Percentiles rank a stretch among this genome's conserved stretches.
These are phyloP conservation scores for Posidonia australis DNA, from an alignment of 106 monocot genomes.

Conservation along the genomic window DNA sequence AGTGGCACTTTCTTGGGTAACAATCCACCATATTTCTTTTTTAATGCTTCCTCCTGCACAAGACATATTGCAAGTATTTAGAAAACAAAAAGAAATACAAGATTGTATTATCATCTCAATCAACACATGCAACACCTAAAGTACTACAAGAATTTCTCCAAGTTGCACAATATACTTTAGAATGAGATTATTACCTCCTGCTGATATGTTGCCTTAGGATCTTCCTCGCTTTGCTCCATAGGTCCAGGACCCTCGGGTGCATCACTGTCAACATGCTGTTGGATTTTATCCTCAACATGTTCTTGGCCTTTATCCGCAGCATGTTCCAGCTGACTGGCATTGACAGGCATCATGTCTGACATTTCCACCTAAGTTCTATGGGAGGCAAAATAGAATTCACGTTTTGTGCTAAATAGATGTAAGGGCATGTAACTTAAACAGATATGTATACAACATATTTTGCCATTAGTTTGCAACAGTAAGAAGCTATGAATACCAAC, in stretches of 20 bases:
- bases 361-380: not conserved
- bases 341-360: not conserved
- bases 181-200: conserved; percentile 9
- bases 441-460: no score
- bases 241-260: not conserved
- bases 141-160: no score
- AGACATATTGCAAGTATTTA: not conserved
- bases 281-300: not conserved
- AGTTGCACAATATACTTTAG: no score
- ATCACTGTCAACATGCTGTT: not conserved
- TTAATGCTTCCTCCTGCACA: conserved; percentile 21
- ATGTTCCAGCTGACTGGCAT: not conserved
- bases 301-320: not conserved
- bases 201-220: conserved; percentile 11
- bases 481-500: no score
- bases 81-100: not conserved
- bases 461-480: no score
- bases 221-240: conserved; percentile 14
- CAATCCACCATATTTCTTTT: conserved; percentile 29
- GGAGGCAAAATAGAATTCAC: not conserved
- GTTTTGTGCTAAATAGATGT: not conserved
- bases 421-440: not conserved
- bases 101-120: no score
- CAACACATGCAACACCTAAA: no score
- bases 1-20: conserved; percentile 23